Evolutionary conservation across 306 rosid genomes (phyloP), one percentile per base, ranked within the genome.

Genomic region (Prunus mira): DNA sequence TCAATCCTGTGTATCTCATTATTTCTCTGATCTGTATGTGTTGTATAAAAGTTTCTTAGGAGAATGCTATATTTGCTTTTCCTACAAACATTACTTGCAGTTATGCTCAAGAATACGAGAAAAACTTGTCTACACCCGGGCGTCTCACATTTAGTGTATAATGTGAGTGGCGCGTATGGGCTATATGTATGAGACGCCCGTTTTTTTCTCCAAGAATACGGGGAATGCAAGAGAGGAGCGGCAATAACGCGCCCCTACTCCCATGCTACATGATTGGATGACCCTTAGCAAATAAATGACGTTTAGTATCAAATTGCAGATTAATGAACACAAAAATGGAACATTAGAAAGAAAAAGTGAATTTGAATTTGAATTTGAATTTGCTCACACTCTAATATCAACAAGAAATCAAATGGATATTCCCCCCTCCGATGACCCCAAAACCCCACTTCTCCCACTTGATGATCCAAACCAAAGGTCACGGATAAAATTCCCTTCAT

Each of bases 361-460:
- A 62, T 61, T 61, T 24, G 64, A 57, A 13, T 61, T 61, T 24
- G 64, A 57, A 13, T 12, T 61, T 55, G 25, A 4, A 7, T 69
- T 49, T 69, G 41, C 50, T 54, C 51, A 28, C 63, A 51, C 9
- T 28, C 57, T 46, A 70, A 22, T 28, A 71, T 19, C 64, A 71
- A 30, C 49, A 34, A 32, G 75, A 56, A 68, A 20, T 34, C 65
- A 71, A 18, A 71, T 71, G 65, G 76, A 4, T 55, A 69, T 19
- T 46, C 79, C 79, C 0, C n/a, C 15, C 69, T 28, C 87, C 70
- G 89, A 82, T 34, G 82, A 81, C 69, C 77, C 71, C 1, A 93
- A 93, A 28, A 38, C 72, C 27, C 92, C 91, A 22, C 93, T 93
- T 50, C 90, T 93, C 0, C 88, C 98, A 3, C 43, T 86, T 41